Evolutionary conservation across 192 early-diverging fungal genomes (phyloP), one percentile per base, ranked within the genome.

Genomic region (Rhizoclosmatium globosum): DNA sequence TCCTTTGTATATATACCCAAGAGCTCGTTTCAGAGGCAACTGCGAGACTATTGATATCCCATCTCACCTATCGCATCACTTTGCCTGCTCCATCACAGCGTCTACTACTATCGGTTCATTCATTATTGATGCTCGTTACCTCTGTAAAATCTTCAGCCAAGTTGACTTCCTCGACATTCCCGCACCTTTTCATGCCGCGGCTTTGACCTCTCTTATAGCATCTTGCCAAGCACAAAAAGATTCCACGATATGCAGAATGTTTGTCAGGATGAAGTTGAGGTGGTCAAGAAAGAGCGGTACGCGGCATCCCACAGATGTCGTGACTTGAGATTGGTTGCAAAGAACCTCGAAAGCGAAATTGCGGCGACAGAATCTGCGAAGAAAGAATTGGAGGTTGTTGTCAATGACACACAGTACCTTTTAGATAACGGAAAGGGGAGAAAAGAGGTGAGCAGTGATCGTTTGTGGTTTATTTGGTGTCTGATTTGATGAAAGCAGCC

Each of bases 1-100:
- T 77, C 31, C 64, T 68, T 4, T 66, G 4, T 50, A 38, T 64
- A 77, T 68, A 11, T 65, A 68, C 66, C 47, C 47, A 39, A 1
- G 47, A 6, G 62, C 65, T 7, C 64, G 66, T 6, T 77, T 68
- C 53, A 4, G 15, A 50, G 2, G n/a, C n/a, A 23, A 6, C 19
- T 15, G 15, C 17, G 48, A 57, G 2, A 47, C n/a, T 9, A 41
- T 39, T 38, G 75, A 68, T 43, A 39, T 65, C 3, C 75, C 66
- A n/a, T 62, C 48, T 17, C 64, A 68, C 46, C 72, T 74, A 7
- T 59, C 72, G 2, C 72, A 74, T 45, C 72, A 74, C 72, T 74
- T 74, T 74, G 72, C 72, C 41, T 74, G 72, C 72, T 62, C 64
- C 48, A 45, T 68, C 47, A 57, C 75, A n/a, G 75, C 62, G 1